Conservation (phyloP, 371 early-diverging fungal species). For the Apophysomyces trapeziformis region DNA sequence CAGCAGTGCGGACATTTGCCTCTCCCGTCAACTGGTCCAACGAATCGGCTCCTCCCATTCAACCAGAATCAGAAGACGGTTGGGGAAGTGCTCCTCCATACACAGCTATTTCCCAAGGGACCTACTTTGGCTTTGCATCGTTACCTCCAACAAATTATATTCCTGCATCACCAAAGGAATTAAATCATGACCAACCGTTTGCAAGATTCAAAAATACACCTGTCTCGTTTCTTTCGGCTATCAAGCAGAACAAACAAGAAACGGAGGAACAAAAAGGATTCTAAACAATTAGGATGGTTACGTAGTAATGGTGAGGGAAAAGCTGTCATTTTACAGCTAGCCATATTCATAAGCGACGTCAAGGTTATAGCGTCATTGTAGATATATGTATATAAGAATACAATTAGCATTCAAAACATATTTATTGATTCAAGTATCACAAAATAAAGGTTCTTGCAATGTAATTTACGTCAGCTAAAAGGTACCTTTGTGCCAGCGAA, state of each 20-base stretch:
- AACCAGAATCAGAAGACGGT: neutral
- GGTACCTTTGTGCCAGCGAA: too few species aligned
- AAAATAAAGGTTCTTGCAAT: too few species aligned
- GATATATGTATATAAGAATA: too few species aligned
- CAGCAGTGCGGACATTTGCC: neutral
- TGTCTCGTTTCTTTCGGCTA: constrained; percentile 1
- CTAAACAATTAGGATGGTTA: neutral
- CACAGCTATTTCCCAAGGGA: neutral
- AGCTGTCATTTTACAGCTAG: too few species aligned
- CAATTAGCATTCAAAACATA: too few species aligned
- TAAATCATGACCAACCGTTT: neutral
- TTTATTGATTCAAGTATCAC: too few species aligned
- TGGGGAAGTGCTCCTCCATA: neutral
- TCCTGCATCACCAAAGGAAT: neutral
- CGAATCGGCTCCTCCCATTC: neutral
- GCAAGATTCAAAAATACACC: neutral
- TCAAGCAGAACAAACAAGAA: neutral
- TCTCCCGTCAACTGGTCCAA: neutral
- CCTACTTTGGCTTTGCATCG: neutral
- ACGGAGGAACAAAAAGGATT: neutral
- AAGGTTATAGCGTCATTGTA: too few species aligned
- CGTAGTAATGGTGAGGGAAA: neutral
- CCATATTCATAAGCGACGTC: too few species aligned
- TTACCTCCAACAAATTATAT: constrained; percentile 3
- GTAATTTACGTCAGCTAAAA: too few species aligned